Evolutionary conservation across 331 rosid species (phyloP).

Genomic region (Telfairia occidentalis): DNA sequence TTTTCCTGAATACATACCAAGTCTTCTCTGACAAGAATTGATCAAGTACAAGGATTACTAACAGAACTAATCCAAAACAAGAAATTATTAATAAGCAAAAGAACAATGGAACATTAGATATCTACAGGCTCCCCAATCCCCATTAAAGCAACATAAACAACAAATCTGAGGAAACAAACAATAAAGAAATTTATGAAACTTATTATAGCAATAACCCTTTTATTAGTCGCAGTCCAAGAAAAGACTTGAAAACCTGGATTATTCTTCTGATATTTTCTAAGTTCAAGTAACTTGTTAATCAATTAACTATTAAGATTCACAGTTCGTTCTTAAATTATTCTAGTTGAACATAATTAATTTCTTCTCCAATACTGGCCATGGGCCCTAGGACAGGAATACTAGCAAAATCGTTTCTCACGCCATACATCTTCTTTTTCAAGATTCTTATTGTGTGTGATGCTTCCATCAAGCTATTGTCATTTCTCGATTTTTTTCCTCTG

Average conservation of each 20-base stretch:
- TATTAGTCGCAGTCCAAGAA: not conserved
- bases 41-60: not conserved
- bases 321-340: not conserved
- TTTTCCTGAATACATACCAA: too few species aligned
- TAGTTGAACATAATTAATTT: not conserved
- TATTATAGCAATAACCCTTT: not conserved
- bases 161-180: not conserved
- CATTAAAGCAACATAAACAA: not conserved
- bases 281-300: not conserved
- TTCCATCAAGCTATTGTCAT: not conserved
- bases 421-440: not conserved
- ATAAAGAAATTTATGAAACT: not conserved
- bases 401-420: not conserved
- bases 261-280: not conserved
- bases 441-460: not conserved
- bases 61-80: not conserved
- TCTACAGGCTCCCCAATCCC: not conserved
- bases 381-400: not conserved
- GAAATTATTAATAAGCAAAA: not conserved
- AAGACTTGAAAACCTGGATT: not conserved
- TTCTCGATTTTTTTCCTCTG: not conserved
- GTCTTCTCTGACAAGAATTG: not conserved
- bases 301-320: not conserved
- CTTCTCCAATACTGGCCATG: not conserved
- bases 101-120: not conserved